Base-by-base conservation (phyloP, 1,284 basidiomycete species). In the Trametes versicolor region DNA sequence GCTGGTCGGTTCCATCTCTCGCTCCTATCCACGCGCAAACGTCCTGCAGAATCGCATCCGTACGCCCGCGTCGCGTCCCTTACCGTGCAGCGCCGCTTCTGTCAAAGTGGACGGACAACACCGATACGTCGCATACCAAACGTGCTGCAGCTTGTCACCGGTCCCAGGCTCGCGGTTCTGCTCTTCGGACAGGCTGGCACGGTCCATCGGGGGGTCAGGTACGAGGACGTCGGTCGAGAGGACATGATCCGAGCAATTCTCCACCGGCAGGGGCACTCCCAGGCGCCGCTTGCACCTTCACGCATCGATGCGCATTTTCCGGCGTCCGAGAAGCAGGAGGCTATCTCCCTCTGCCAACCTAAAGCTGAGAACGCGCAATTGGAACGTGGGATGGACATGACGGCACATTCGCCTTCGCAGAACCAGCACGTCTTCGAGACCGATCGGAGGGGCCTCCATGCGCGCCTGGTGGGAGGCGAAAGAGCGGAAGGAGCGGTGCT, bases 181-280 rank as follows among this genome's bases (percentile, higher is more conserved):
- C n/a, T 9, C 21, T 29, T 29, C 25, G 37, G n/a, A 32, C 48
- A 29, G 8, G 29, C 49, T 57, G 61, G 51, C 54, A 52, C 36
- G 54, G 47, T 41, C n/a, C 39, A 37, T 53, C 39, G 64, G 58
- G 48, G 62, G 48, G 45, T 27, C 64, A 69, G 67, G 67, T 49
- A 66, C 68, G 23, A 60, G 50, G 58, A 63, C 51, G 48, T 36
- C 47, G 48, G 37, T 25, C 34, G 57, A 60, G 29, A 54, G 58
- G 41, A 52, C n/a, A 48, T 64, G 68, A 66, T 64, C 68, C 64
- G 54, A 52, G 29, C 36, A 55, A 50, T 64, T 52, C 58, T 68
- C 64, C 63, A 57, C 51, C 58, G 67, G 29, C 47, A 58, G 43
- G 43, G 55, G 52, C 43, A 50, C 34, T 60, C 56, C 52, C 66